These are phyloP conservation scores for Cryphonectria nitschkei DNA, from an alignment of 2,329 filamentous ascomycete genomes.

Conservation along the genomic window DNA sequence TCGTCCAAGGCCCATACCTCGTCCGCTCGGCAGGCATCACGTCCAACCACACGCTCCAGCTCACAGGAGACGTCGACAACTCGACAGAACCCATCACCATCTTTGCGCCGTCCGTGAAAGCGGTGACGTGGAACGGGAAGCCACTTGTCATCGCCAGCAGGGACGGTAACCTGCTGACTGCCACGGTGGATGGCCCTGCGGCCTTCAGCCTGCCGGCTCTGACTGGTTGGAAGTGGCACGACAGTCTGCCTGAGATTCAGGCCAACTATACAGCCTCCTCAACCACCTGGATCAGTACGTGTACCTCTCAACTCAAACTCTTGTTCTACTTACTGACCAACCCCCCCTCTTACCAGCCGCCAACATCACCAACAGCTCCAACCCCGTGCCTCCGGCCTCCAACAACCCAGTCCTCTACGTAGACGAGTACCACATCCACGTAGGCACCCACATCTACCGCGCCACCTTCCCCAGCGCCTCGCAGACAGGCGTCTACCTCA, in stretches of 20 bases:
- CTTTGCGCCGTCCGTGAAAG: slow-evolving; percentile 50
- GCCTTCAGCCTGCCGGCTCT: slow-evolving; percentile 45
- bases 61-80: slow-evolving; percentile 51
- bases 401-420: slow-evolving; percentile 61
- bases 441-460: slow-evolving; percentile 58
- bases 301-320: slow-evolving; percentile 8
- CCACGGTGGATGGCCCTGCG: slow-evolving; percentile 35
- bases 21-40: slow-evolving; percentile 49
- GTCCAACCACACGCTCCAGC: slow-evolving; percentile 39
- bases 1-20: slow-evolving; percentile 57
- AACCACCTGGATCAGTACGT: slow-evolving; percentile 47
- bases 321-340: background rate
- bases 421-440: slow-evolving; percentile 59
- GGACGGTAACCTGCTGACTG: slow-evolving; percentile 36
- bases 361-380: slow-evolving; percentile 53
- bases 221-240: slow-evolving; percentile 49
- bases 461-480: slow-evolving; percentile 50
- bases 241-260: slow-evolving; percentile 53
- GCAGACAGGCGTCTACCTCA: slow-evolving; percentile 50
- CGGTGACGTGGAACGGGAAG: slow-evolving; percentile 56
- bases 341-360: slow-evolving; percentile 39
- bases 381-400: slow-evolving; percentile 49
- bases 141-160: slow-evolving; percentile 37
- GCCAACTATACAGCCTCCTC: slow-evolving; percentile 47
- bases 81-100: slow-evolving; percentile 46